Conservation (phyloP, 345 rosid species). For the Gossypium thurberi region DNA sequence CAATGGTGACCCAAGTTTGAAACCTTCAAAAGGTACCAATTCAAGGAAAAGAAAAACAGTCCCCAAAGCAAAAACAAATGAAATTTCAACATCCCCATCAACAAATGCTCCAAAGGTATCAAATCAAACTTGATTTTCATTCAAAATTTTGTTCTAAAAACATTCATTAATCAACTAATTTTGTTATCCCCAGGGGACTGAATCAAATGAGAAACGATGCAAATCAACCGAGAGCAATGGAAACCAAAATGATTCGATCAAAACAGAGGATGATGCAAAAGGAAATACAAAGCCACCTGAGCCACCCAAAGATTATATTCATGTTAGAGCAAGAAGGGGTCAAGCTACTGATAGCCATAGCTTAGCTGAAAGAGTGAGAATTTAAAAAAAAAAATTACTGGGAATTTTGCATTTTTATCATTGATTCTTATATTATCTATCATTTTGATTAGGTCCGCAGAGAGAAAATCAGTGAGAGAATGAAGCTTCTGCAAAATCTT, state of each 20-base stretch:
- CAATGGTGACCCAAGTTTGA: conserved; percentile 13
- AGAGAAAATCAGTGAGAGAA: conserved; percentile 92
- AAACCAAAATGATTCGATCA: conserved; percentile 19
- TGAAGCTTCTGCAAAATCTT: conserved; percentile 95
- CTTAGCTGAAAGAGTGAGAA: conserved; percentile 83
- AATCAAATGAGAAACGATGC: conserved; percentile 26
- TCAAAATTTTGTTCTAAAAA: not conserved
- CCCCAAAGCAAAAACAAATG: conserved; percentile 39
- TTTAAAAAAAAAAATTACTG: not conserved
- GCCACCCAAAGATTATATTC: conserved; percentile 69
- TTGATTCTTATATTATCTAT: not conserved
- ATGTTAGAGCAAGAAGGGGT: conserved; percentile 86
- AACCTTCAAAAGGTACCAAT: conserved; percentile 25
- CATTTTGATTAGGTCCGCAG: conserved; percentile 54
- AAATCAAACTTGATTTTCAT: not conserved
- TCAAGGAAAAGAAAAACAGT: conserved; percentile 59
- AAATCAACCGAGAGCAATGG: conserved; percentile 29
- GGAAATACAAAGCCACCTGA: conserved; percentile 30
- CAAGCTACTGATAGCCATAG: conserved; percentile 99
- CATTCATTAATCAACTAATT: not conserved
- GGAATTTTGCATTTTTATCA: conserved; percentile 2
- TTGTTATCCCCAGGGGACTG: not conserved
- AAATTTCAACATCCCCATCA: conserved; percentile 23
- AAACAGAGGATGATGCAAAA: conserved; percentile 27
- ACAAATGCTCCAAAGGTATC: conserved; percentile 29